These are phyloP conservation scores for Aurifilum marmelostoma DNA, from an alignment of 2,329 filamentous ascomycete genomes.

Conservation along the genomic window DNA sequence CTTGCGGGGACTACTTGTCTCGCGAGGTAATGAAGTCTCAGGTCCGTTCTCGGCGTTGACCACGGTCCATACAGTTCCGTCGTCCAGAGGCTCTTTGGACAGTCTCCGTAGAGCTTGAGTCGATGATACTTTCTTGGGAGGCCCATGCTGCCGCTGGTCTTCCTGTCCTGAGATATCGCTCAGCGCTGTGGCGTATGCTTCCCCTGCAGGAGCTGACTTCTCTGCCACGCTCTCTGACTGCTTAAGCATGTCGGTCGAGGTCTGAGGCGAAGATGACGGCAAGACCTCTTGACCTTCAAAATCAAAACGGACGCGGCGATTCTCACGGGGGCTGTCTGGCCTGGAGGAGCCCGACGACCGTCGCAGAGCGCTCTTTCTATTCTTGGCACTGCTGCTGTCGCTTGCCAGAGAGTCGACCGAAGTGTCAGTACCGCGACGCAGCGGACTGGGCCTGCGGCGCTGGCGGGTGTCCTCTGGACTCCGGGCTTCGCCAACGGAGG, in stretches of 20 bases:
- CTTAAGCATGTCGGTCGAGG: constrained; percentile 33
- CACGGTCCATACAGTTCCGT: constrained; percentile 40
- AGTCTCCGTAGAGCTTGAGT: constrained; percentile 43
- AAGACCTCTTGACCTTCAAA: constrained; percentile 63
- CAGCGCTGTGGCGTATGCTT: constrained; percentile 33
- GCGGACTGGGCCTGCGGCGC: constrained; percentile 34
- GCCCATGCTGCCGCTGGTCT: constrained; percentile 39
- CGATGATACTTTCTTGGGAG: constrained; percentile 41
- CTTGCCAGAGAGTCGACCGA: constrained; percentile 58
- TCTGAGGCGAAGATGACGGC: constrained; percentile 59
- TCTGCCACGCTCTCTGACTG: constrained; percentile 28
- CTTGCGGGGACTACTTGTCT: background rate
- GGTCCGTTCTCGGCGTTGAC: constrained; percentile 33
- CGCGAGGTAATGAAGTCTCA: background rate
- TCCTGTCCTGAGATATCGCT: constrained; percentile 39
- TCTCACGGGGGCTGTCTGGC: constrained; percentile 37
- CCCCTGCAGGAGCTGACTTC: constrained; percentile 27
- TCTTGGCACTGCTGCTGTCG: constrained; percentile 44
- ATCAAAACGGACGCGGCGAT: constrained; percentile 66
- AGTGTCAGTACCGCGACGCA: constrained; percentile 49
- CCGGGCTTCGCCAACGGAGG: constrained; percentile 12
- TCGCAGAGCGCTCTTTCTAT: constrained; percentile 60
- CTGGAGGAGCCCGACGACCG: constrained; percentile 57
- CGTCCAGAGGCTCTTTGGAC: constrained; percentile 42
- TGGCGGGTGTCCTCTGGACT: constrained; percentile 13